Conservation (phyloP, 148 eudicot genomes). For the Suaeda aralocaspica region DNA sequence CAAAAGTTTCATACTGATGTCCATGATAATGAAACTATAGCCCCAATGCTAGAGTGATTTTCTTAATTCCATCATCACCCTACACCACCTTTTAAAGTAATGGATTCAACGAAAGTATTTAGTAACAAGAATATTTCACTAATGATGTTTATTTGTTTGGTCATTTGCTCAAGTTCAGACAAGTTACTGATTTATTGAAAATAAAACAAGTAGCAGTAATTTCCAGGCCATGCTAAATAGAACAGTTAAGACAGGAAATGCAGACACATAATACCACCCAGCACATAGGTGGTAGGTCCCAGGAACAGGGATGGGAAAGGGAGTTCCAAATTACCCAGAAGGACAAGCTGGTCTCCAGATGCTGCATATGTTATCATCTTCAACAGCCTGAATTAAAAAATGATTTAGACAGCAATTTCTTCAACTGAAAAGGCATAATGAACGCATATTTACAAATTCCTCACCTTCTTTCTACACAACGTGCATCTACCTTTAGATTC, state of each 20-base stretch:
- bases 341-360: conserved; percentile 97
- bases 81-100: too few relatives aligned
- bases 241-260: too few relatives aligned
- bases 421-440: not conserved
- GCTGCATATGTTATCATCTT: conserved; percentile 54
- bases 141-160: not conserved
- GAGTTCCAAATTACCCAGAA: conserved; percentile 53
- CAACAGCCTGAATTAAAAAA: conserved; percentile 42
- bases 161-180: not conserved
- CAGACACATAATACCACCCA: too few relatives aligned
- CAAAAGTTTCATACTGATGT: too few relatives aligned
- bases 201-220: too few relatives aligned
- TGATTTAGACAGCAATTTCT: conserved; percentile 3
- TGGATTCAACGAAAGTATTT: too few relatives aligned
- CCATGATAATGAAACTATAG: too few relatives aligned
- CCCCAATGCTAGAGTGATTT: too few relatives aligned
- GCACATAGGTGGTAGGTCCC: too few relatives aligned
- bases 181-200: not conserved
- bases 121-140: not conserved
- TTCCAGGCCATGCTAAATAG: too few relatives aligned
- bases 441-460: not conserved
- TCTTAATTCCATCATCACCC: too few relatives aligned
- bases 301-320: not conserved
- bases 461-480: conserved; percentile 80
- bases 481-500: conserved; percentile 63